Base-by-base conservation (phyloP, 352 stramenopile species). In the Thalassiosira hispida region DNA sequence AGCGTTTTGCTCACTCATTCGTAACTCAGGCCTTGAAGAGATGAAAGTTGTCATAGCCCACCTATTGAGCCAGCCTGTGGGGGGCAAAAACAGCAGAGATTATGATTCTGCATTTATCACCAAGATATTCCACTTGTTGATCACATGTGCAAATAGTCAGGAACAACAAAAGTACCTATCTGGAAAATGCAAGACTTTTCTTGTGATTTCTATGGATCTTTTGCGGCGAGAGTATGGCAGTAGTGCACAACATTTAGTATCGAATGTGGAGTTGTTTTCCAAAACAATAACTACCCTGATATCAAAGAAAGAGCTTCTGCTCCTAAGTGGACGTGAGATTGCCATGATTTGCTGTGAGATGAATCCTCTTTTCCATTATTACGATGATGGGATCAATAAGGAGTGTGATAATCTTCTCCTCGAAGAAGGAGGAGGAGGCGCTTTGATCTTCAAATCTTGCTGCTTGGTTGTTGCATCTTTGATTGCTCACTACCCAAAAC, bases 401-500 rank as follows among this genome's bases (percentile, higher is more conserved):
- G n/a, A n/a, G n/a, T n/a, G n/a, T n/a, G n/a, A n/a, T n/a, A n/a
- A n/a, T n/a, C n/a, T n/a, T n/a, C n/a, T n/a, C n/a, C n/a, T n/a
- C 66, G 33, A 23, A 11, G 40, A 70, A 40, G 53, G 27, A 23
- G 25, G 31, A 27, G 38, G 57, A 29, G 72, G 76, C 53, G 53
- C 69, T 5, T 12, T 22, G 40, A 47, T 86, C 33, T 92, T 86
- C 53, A 74, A 79, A 11, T 71, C 61, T 61, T 88, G 83, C 67
- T 84, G 65, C 55, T 77, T 38, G 53, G 63, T 91, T 29, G n/a
- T 90, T 23, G 66, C 79, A 18, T 83, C 79, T 29, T 72, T 93
- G 63, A 62, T 93, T 12, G 66, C 88, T 53, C 70, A 89, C 42
- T 92, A 90, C 69, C 79, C 83, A 2, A 93, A 92, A 47, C 80